Evolutionary conservation across 805 yeast species (phyloP).

Genomic region (Clavispora vitiphila): DNA sequence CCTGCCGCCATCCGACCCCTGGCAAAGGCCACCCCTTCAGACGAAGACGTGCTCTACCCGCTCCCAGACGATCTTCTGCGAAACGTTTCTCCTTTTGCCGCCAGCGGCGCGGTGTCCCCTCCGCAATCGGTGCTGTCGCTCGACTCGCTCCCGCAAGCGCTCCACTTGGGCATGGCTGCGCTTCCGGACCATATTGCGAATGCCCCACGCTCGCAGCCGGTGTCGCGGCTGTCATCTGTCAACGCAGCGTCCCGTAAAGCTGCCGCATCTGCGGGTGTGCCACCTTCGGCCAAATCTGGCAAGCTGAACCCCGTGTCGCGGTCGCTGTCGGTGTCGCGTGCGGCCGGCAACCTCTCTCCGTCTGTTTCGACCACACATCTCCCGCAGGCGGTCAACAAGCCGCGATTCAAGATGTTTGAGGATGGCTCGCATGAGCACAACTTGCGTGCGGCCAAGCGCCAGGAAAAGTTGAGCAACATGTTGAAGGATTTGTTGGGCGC

Average conservation of each 20-base stretch:
- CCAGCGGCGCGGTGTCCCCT: constrained; percentile 4
- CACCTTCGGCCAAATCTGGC: constrained; percentile 16
- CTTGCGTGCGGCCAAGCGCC: constrained; percentile 68
- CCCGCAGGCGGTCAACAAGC: constrained; percentile 18
- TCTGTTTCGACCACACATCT: constrained; percentile 10
- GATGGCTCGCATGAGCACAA: constrained; percentile 81
- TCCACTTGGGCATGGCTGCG: not conserved
- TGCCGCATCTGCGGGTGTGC: constrained; percentile 3
- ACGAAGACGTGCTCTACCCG: constrained; percentile 16
- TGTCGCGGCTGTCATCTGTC: constrained; percentile 15
- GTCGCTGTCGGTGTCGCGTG: constrained; percentile 5
- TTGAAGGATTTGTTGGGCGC: constrained; percentile 73
- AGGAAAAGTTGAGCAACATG: constrained; percentile 72
- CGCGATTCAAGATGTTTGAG: constrained; percentile 52
- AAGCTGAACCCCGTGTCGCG: constrained; percentile 7
- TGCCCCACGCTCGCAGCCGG: constrained; percentile 10
- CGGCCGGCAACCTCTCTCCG: constrained; percentile 7
- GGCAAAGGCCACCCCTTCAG: not conserved
- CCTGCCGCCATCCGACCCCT: not conserved
- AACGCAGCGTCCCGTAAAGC: constrained; percentile 10
- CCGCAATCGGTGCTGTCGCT: constrained; percentile 3
- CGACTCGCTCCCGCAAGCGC: constrained; percentile 8
- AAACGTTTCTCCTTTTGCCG: constrained; percentile 6
- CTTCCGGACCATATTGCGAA: not conserved
- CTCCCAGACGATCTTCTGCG: constrained; percentile 15